Evolutionary conservation across 1,284 basidiomycete species (phyloP).

Genomic region (Pseudozyma hubeiensis): DNA sequence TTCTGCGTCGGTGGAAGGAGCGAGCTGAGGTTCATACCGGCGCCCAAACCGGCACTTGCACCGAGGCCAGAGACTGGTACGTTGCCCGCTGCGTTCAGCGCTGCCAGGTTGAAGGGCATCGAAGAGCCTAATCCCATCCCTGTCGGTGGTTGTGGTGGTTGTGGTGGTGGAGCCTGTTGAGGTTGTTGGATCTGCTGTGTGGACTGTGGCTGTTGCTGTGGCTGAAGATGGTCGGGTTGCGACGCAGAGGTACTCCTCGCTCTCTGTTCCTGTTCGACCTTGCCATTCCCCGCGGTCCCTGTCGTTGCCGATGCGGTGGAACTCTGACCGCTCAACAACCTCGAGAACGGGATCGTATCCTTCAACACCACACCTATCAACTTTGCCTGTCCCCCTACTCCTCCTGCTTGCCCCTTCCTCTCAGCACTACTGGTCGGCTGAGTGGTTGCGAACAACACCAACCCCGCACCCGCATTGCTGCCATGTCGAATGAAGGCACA

Average conservation of each 20-base stretch:
- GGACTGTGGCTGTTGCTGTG: neutral
- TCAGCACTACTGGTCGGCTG: constrained; percentile 45
- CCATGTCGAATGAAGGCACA: constrained; percentile 58
- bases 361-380: constrained; percentile 56
- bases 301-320: neutral
- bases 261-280: neutral
- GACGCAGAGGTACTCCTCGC: no score
- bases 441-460: constrained; percentile 51
- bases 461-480: constrained; percentile 38
- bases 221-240: neutral
- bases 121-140: constrained; percentile 47
- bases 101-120: constrained; percentile 44
- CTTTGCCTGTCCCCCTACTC: constrained; percentile 18
- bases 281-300: neutral
- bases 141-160: constrained; percentile 6
- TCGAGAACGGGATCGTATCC: constrained; percentile 49
- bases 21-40: constrained; percentile 2
- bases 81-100: constrained; percentile 36
- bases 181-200: neutral
- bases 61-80: constrained; percentile 24
- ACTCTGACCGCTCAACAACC: constrained; percentile 36
- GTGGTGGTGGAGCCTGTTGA: neutral
- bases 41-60: constrained; percentile 6
- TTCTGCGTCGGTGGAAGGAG: neutral
- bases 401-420: constrained; percentile 7